A percentile compares a stretch with the other conserved stretches of the same genome.
Evolutionary conservation across 2,329 filamentous ascomycete genomes (phyloP).

Genomic region (Cercospora sojina): DNA sequence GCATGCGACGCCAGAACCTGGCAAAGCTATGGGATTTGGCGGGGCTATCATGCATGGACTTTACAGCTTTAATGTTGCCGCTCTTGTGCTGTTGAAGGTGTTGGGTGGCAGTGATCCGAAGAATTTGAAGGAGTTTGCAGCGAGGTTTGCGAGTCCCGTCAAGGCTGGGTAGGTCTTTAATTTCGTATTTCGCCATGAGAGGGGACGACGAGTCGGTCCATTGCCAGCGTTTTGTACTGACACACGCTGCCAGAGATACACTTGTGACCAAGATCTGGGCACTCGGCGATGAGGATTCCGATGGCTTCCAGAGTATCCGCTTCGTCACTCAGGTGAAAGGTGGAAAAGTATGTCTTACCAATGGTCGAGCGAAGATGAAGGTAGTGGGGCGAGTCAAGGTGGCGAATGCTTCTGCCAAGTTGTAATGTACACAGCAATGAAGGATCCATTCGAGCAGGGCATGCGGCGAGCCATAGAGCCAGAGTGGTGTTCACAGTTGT

Average conservation of each 20-base stretch:
- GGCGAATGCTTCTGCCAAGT: background rate
- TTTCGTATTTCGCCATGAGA: too few species aligned
- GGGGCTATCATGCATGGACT: background rate
- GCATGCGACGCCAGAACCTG: background rate
- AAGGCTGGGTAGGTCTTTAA: background rate
- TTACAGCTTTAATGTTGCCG: background rate
- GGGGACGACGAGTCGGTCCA: too few species aligned
- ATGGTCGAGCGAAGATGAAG: background rate
- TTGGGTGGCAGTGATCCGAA: background rate
- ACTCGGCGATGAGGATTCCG: background rate
- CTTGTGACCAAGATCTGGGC: background rate
- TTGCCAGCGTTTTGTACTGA: background rate
- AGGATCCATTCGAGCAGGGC: background rate
- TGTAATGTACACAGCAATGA: background rate
- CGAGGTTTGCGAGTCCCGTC: background rate
- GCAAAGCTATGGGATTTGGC: background rate
- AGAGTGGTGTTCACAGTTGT: background rate
- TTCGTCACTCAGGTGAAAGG: background rate
- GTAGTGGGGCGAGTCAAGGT: background rate
- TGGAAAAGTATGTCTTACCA: background rate
- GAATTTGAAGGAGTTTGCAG: background rate
- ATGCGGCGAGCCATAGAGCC: background rate
- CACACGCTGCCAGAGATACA: background rate
- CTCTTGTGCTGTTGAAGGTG: background rate
- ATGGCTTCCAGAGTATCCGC: background rate